phyloP scores from a whole-genome alignment of 2,329 filamentous ascomycete species.

The Ophiosphaerella korrae region DNA sequence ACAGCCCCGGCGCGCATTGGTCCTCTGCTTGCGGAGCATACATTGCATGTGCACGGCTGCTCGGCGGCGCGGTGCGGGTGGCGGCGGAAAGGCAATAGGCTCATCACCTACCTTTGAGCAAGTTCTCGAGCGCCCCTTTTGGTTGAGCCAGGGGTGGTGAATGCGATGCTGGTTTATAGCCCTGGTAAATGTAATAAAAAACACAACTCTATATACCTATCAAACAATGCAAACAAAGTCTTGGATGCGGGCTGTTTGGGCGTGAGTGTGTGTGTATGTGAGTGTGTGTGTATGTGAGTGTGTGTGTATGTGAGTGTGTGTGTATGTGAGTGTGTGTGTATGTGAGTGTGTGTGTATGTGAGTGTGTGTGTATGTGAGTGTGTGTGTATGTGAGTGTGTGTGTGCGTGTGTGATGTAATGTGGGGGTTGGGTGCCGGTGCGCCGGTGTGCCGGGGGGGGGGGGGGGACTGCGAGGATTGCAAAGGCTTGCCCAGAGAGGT shows the following conservation, averaged over 20 bases:
- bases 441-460: too few relatives aligned
- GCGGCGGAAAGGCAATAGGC: constrained; percentile 48
- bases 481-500: too few relatives aligned
- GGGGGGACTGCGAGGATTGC: too few relatives aligned
- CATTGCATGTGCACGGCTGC: constrained; percentile 25
- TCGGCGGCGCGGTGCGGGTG: too few relatives aligned
- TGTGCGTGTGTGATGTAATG: neutral
- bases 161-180: constrained; percentile 56
- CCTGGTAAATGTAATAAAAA: constrained; percentile 47
- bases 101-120: constrained; percentile 62
- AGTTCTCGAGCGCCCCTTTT: constrained; percentile 47
- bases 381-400: too few relatives aligned
- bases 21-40: constrained; percentile 48
- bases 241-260: too few relatives aligned
- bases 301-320: too few relatives aligned
- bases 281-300: too few relatives aligned
- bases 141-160: constrained; percentile 46
- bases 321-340: too few relatives aligned
- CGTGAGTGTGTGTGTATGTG: too few relatives aligned
- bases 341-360: too few relatives aligned
- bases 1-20: constrained; percentile 15
- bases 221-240: neutral
- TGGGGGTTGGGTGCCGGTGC: neutral
- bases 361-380: too few relatives aligned
- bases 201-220: constrained; percentile 16